Conservation (phyloP, 352 stramenopile genomes). For the Phytophthora megakarya region DNA sequence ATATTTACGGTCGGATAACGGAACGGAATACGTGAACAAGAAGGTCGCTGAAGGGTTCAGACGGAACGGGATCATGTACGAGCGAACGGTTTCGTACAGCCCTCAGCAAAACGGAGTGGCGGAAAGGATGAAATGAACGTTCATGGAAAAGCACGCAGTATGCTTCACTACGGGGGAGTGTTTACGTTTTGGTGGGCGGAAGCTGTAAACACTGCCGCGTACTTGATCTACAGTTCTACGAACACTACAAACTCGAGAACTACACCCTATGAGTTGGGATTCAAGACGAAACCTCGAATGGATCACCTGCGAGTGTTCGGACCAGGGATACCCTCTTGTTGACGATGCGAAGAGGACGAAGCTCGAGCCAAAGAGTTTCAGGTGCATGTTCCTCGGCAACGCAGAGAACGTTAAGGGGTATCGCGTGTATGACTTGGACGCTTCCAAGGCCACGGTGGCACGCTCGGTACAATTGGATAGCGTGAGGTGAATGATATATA, state of each 20-base stretch:
- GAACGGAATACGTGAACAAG: slow-evolving; percentile 31
- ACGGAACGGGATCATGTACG: slow-evolving; percentile 14
- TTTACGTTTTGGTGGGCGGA: slow-evolving; percentile 31
- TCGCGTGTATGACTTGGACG: slow-evolving; percentile 18
- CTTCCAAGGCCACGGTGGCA: slow-evolving; percentile 14
- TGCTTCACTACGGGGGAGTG: slow-evolving; percentile 27
- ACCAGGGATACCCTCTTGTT: too few relatives aligned
- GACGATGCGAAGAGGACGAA: too few relatives aligned
- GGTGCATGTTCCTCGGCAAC: slow-evolving; percentile 32
- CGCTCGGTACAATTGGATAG: slow-evolving; percentile 20
- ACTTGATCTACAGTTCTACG: too few relatives aligned
- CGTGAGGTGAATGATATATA: slow-evolving; percentile 24
- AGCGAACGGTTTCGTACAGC: too few relatives aligned
- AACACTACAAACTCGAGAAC: too few relatives aligned
- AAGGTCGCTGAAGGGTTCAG: not conserved
- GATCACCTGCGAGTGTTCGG: too few relatives aligned
- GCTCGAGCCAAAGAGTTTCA: slow-evolving; percentile 1
- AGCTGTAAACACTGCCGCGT: slow-evolving; percentile 13
- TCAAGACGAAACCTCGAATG: too few relatives aligned
- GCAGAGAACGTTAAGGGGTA: slow-evolving; percentile 23
- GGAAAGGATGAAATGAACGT: not conserved
- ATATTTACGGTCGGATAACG: slow-evolving; percentile 38
- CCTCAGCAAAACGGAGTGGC: too few relatives aligned
- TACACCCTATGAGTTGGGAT: too few relatives aligned
- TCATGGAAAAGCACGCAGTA: too few relatives aligned